Conservation (phyloP, 2,329 filamentous ascomycete genomes). For the Hirsutella minnesotensis region DNA sequence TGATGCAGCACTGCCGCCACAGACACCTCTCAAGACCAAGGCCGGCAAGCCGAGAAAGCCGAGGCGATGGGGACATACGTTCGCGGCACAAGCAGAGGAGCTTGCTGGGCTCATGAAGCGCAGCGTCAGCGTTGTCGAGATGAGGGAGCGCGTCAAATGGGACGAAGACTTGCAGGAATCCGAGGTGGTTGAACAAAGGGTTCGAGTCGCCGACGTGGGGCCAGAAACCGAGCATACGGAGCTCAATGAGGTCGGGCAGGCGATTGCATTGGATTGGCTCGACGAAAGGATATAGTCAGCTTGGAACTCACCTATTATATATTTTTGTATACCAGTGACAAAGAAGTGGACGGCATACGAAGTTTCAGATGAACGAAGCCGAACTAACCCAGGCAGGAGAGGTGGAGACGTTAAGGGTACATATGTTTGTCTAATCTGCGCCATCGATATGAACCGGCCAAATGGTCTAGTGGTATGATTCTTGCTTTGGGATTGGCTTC, state of each 20-base stretch:
- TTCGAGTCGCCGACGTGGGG: slow-evolving; percentile 27
- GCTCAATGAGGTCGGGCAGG: slow-evolving; percentile 15
- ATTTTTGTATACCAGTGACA: neutral
- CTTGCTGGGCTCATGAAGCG: slow-evolving; percentile 35
- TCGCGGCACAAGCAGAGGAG: slow-evolving; percentile 33
- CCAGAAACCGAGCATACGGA: slow-evolving; percentile 13
- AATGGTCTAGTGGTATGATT: slow-evolving; percentile 24
- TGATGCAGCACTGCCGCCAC: slow-evolving; percentile 14
- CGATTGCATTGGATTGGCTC: slow-evolving; percentile 19
- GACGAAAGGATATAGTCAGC: slow-evolving; percentile 3
- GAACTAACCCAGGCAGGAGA: too few relatives aligned
- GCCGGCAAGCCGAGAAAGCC: slow-evolving; percentile 4
- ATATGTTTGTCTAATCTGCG: too few relatives aligned
- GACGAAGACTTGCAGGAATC: slow-evolving; percentile 24
- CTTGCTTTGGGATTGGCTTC: slow-evolving; percentile 16
- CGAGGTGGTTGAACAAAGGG: slow-evolving; percentile 22
- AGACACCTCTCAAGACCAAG: neutral
- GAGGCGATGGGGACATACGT: slow-evolving; percentile 25
- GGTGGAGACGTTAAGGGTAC: too few relatives aligned
- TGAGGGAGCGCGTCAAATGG: slow-evolving; percentile 28
- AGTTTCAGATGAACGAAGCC: too few relatives aligned
- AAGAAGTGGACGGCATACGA: neutral
- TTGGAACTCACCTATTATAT: neutral
- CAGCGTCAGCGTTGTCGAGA: slow-evolving; percentile 34
- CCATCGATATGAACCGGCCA: slow-evolving; percentile 6